A percentile compares a stretch with the other conserved stretches of the same genome.
These are phyloP conservation scores for Xerocomus cyaneibrunnescens DNA, from an alignment of 1,284 basidiomycete genomes.

Conservation along the genomic window DNA sequence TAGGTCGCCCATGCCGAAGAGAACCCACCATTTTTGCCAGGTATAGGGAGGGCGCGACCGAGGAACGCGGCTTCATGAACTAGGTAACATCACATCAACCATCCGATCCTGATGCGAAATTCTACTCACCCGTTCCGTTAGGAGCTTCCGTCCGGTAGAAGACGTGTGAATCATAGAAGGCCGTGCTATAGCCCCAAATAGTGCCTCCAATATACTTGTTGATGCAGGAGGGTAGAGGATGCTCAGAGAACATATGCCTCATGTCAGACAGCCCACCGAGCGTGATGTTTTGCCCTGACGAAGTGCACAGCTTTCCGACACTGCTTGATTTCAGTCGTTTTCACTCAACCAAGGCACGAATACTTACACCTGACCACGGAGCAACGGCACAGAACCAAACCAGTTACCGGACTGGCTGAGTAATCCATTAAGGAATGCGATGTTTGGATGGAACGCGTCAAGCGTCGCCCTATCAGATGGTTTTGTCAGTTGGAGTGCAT, in stretches of 20 bases:
- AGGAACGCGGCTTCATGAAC: no score
- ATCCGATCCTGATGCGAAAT: background rate
- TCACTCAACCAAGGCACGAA: background rate
- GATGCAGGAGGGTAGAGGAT: slow-evolving; percentile 3
- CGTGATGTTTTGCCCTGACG: background rate
- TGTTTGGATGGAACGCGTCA: slow-evolving; percentile 17
- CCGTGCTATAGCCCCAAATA: slow-evolving; percentile 11
- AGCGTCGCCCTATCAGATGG: slow-evolving; percentile 3
- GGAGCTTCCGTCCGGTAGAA: slow-evolving; percentile 13
- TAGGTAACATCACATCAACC: background rate
- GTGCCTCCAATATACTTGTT: slow-evolving; percentile 6
- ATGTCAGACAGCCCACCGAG: slow-evolving; percentile 9
- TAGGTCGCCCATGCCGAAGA: no score
- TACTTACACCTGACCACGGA: slow-evolving; percentile 16
- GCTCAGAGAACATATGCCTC: slow-evolving; percentile 16
- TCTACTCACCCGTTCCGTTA: background rate
- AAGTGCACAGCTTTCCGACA: slow-evolving; percentile 4
- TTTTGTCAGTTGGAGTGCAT: background rate
- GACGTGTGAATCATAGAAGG: slow-evolving; percentile 13
- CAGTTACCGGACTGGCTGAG: slow-evolving; percentile 8
- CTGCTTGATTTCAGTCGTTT: background rate
- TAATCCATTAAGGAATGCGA: slow-evolving; percentile 13
- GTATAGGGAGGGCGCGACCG: no score
- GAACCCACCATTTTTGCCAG: no score
- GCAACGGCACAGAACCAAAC: slow-evolving; percentile 15